Evolutionary conservation across 1,284 basidiomycete genomes (phyloP).

Genomic region (Irpex sp.): DNA sequence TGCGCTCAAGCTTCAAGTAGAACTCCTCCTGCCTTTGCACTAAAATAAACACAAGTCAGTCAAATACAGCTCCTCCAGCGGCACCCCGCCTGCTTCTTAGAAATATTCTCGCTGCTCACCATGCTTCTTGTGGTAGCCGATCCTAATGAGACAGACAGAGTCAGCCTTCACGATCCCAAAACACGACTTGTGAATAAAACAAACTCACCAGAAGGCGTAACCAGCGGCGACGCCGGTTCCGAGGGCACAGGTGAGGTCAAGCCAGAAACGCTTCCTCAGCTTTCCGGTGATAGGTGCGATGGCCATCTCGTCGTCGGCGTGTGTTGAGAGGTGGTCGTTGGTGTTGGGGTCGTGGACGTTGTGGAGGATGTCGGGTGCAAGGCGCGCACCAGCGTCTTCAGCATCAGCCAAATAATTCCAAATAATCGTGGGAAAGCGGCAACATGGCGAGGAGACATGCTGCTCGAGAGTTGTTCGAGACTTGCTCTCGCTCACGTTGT

Average conservation of each 20-base stretch:
- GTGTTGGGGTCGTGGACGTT: constrained; percentile 4
- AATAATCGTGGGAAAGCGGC: constrained; percentile 13
- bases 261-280: constrained; percentile 84
- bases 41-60: constrained; percentile 23
- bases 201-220: constrained; percentile 73
- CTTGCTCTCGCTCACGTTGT: too few species aligned
- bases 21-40: constrained; percentile 77
- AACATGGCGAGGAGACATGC: too few species aligned
- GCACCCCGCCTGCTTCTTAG: neutral
- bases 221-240: constrained; percentile 69
- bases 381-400: constrained; percentile 9
- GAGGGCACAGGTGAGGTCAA: constrained; percentile 66
- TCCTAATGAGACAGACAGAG: constrained; percentile 45
- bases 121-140: constrained; percentile 68
- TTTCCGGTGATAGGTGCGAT: constrained; percentile 86
- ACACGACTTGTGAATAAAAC: constrained; percentile 14
- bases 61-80: neutral
- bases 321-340: constrained; percentile 1
- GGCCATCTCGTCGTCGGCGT: constrained; percentile 41
- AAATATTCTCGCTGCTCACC: constrained; percentile 42
- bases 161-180: constrained; percentile 11
- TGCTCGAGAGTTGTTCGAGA: too few species aligned
- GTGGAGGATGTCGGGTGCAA: constrained; percentile 7
- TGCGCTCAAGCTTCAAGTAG: constrained; percentile 76
- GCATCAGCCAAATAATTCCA: constrained; percentile 22